Evolutionary conservation across 1,284 basidiomycete genomes (phyloP), one percentile per base, ranked within the genome.

Genomic region (Cryptococcus sp.): DNA sequence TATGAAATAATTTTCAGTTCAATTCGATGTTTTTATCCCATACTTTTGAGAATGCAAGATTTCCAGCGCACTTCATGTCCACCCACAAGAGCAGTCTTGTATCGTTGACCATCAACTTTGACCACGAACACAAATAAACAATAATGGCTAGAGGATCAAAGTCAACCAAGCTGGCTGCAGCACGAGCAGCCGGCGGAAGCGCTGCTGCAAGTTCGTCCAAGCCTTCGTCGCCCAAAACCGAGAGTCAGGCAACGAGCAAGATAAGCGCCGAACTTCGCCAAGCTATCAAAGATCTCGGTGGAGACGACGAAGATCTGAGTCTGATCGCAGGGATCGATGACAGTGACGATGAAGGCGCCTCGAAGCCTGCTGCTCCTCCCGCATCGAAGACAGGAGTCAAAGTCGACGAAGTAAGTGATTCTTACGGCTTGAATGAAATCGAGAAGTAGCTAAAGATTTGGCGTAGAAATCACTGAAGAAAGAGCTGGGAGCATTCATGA

Each of bases 401-500:
- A 55, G 59, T 53, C 15, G 71, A 75, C 38, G 78, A 78, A 61
- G 76, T 75, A 44, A 56, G 72, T 61, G 40, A 11, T 17, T 41
- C 41, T 55, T 6, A 16, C 3, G 15, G 53, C 16, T 53, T 7
- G 15, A 46, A 10, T 5, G 27, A 35, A 35, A 25, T 5, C n/a
- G 17, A n/a, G 19, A 44, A 31, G 11, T 39, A 38, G 39, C 68
- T 83, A 80, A 77, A 47, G 23, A 13, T 44, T n/a, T 17, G 6
- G n/a, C 15, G 5, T 56, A 80, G 79, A 76, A 83, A 59, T 68
- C 73, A 27, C 78, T 87, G 16, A 78, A 81, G 45, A 82, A 82
- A 39, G 86, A 86, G 63, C 78, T 88, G 17, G 81, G 84, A 2
- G 81, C 83, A 50, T 86, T 88, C 71, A 79, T 88, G 68, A 83